A percentile compares a stretch with the other conserved stretches of the same genome.
phyloP scores from a whole-genome alignment of 768 basidiomycete genomes.

The Hortiboletus campestris region DNA sequence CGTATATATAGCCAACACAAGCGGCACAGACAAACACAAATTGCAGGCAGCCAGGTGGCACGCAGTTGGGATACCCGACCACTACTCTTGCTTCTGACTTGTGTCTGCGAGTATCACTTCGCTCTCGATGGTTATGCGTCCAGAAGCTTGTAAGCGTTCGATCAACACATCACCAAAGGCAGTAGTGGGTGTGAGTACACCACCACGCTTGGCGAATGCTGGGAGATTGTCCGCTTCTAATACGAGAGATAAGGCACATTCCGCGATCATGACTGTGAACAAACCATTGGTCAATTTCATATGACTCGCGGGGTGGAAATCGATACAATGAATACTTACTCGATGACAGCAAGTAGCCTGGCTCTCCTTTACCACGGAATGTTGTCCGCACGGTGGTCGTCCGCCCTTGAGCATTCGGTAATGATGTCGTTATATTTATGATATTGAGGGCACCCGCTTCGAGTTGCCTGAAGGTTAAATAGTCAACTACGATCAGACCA shows the following conservation, averaged over 20 bases:
- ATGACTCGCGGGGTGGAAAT: background rate
- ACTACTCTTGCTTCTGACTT: conserved; percentile 11
- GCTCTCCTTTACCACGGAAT: conserved; percentile 70
- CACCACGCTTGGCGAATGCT: conserved; percentile 58
- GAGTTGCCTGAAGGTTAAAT: conserved; percentile 41
- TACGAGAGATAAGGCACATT: conserved; percentile 72
- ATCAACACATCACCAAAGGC: conserved; percentile 79
- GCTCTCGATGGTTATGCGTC: conserved; percentile 56
- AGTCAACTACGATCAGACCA: conserved; percentile 2
- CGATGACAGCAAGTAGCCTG: conserved; percentile 51
- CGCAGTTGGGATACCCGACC: background rate
- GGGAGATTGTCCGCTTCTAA: conserved; percentile 58
- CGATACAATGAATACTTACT: background rate
- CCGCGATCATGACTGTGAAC: conserved; percentile 67
- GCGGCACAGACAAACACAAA: background rate
- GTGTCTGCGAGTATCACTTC: conserved; percentile 32
- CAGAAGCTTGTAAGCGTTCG: conserved; percentile 59
- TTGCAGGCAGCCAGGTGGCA: background rate
- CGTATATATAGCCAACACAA: background rate
- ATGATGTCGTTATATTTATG: conserved; percentile 70
- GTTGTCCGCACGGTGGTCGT: conserved; percentile 54
- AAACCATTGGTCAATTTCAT: conserved; percentile 1
- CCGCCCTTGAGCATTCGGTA: conserved; percentile 38
- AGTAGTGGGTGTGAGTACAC: conserved; percentile 79
- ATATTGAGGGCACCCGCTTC: conserved; percentile 58